Evolutionary conservation across 768 basidiomycete genomes (phyloP).

Genomic region (Boletus patriciae): DNA sequence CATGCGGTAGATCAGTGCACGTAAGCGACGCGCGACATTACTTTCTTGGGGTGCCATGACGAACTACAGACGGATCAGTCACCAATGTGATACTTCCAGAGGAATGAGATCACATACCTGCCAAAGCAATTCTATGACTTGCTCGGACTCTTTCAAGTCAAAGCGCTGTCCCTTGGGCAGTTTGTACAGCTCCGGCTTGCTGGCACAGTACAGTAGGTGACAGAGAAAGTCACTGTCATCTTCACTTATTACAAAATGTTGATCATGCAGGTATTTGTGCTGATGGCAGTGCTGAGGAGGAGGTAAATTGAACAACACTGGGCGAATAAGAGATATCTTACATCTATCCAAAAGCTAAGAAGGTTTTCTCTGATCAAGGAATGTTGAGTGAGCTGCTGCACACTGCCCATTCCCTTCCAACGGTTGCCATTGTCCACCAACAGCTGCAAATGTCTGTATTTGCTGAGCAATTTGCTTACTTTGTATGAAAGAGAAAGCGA

Average conservation of each 20-base stretch:
- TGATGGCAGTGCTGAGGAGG: conserved; percentile 15
- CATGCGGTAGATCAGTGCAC: conserved; percentile 27
- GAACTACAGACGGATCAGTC: conserved; percentile 9
- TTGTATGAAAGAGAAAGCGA: neutral
- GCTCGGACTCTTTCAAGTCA: conserved; percentile 11
- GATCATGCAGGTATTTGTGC: conserved; percentile 9
- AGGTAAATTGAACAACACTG: neutral
- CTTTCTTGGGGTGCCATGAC: neutral
- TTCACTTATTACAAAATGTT: neutral
- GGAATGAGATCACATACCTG: conserved; percentile 9
- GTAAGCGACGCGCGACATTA: conserved; percentile 13
- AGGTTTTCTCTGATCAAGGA: conserved; percentile 18
- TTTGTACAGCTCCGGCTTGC: too few species aligned
- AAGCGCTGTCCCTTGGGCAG: neutral
- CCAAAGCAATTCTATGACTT: conserved; percentile 26
- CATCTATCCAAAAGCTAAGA: conserved; percentile 3
- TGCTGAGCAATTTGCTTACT: neutral
- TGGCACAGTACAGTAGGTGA: conserved; percentile 23
- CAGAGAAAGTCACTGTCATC: conserved; percentile 19
- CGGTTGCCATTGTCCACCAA: conserved; percentile 3
- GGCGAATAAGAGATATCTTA: neutral
- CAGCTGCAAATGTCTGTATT: conserved; percentile 9
- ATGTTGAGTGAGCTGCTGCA: conserved; percentile 20
- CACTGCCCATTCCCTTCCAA: conserved; percentile 19
- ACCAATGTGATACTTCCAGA: neutral